These are phyloP conservation scores for Aurantiochytrium sp. DNA, from an alignment of 108 stramenopile species.

Conservation along the genomic window DNA sequence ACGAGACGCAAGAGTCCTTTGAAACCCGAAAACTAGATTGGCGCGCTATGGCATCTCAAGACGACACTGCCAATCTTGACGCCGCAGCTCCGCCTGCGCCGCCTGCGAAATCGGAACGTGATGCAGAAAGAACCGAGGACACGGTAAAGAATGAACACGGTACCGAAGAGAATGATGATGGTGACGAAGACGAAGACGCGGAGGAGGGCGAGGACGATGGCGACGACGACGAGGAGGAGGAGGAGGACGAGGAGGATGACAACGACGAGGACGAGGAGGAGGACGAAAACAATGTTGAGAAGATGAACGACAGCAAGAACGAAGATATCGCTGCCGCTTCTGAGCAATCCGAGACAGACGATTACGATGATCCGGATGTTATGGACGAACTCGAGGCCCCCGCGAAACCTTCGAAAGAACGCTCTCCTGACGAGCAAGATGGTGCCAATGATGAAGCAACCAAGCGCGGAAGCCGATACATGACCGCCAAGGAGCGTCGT, in stretches of 20 bases:
- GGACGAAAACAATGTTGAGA: no score
- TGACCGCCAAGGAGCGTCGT: background rate
- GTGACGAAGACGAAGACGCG: background rate
- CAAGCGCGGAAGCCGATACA: background rate
- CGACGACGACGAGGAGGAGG: slow-evolving; percentile 54
- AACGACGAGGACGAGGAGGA: background rate
- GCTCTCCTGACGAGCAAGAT: background rate
- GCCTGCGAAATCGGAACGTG: background rate
- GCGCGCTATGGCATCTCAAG: background rate
- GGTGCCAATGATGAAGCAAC: background rate
- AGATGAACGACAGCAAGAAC: no score
- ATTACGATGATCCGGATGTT: background rate
- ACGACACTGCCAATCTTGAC: background rate
- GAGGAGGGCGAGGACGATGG: background rate
- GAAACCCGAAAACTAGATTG: background rate
- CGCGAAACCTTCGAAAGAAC: background rate
- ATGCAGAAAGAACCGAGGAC: background rate
- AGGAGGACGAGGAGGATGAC: slow-evolving; percentile 20
- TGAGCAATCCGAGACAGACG: slow-evolving; percentile 59
- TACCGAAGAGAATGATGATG: background rate
- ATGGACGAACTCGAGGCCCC: background rate
- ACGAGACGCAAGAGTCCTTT: slow-evolving; percentile 40
- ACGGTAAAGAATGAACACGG: background rate
- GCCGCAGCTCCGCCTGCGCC: background rate
- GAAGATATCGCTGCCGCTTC: no score